Conservation (phyloP, 805 yeast genomes). For the Yamadazyma sp. region DNA sequence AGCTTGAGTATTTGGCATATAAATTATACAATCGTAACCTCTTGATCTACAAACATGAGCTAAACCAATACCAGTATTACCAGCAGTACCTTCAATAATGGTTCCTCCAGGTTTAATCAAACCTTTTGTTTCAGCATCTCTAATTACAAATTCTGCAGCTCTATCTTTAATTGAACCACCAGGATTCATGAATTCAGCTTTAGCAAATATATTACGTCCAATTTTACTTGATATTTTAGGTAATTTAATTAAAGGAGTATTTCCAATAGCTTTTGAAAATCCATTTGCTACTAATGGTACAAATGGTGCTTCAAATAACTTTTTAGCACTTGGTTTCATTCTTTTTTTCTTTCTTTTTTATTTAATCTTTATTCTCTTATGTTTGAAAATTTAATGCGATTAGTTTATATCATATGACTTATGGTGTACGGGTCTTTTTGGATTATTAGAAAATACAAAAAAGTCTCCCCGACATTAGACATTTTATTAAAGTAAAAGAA, state of each 20-base stretch:
- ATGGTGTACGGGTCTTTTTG: too few relatives aligned
- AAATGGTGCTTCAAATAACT: conserved; percentile 38
- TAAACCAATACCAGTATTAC: conserved; percentile 92
- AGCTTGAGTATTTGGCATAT: conserved; percentile 90
- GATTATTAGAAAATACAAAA: too few relatives aligned
- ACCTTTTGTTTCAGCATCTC: conserved; percentile 74
- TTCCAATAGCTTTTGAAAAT: conserved; percentile 84
- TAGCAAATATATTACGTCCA: conserved; percentile 61
- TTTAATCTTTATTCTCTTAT: too few relatives aligned
- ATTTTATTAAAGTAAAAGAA: too few relatives aligned
- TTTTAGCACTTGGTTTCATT: conserved; percentile 3
- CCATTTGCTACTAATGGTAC: conserved; percentile 69
- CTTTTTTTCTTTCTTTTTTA: too few relatives aligned
- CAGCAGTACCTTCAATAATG: conserved; percentile 91
- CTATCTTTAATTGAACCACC: conserved; percentile 93
- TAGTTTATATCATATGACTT: too few relatives aligned
- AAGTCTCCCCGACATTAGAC: too few relatives aligned
- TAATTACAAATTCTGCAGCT: conserved; percentile 74
- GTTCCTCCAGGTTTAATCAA: conserved; percentile 74
- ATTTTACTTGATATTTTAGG: conserved; percentile 21
- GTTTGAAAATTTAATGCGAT: too few relatives aligned
- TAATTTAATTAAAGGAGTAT: conserved; percentile 69
- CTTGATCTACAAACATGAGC: conserved; percentile 78
- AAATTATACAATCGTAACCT: conserved; percentile 81
- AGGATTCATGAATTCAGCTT: conserved; percentile 91